Percentiles rank a stretch among this genome's conserved stretches.
These are phyloP conservation scores for Tricholoma matsutake DNA, from an alignment of 768 basidiomycete species.

Conservation along the genomic window DNA sequence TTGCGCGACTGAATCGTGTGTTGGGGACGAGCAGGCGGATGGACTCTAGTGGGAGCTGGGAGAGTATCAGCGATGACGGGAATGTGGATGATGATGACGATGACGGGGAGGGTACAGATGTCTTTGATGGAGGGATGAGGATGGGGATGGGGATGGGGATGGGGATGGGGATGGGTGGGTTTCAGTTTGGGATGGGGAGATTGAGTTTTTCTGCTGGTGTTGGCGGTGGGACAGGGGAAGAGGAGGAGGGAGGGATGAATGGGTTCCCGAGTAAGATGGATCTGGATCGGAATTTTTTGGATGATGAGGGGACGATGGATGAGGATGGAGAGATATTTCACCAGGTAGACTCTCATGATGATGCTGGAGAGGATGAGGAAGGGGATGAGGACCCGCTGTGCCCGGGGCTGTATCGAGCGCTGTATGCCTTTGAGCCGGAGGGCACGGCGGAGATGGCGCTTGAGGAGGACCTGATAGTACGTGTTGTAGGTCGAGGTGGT, in stretches of 20 bases:
- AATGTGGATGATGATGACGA: slow-evolving; percentile 14
- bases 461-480: slow-evolving; percentile 72
- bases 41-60: slow-evolving; percentile 7
- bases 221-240: slow-evolving; percentile 15
- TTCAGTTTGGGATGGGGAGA: neutral
- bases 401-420: slow-evolving; percentile 73
- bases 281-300: slow-evolving; percentile 46
- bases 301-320: slow-evolving; percentile 27
- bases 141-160: slow-evolving; percentile 13
- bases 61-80: slow-evolving; percentile 16
- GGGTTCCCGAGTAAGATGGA: slow-evolving; percentile 43
- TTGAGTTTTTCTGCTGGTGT: slow-evolving; percentile 7
- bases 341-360: slow-evolving; percentile 4
- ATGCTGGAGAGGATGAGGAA: slow-evolving; percentile 23
- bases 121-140: slow-evolving; percentile 26
- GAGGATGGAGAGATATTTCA: slow-evolving; percentile 19
- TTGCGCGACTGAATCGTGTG: slow-evolving; percentile 30
- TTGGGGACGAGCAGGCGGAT: slow-evolving; percentile 13
- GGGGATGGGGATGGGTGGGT: slow-evolving; percentile 10
- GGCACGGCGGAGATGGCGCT: slow-evolving; percentile 81
- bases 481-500: slow-evolving; percentile 70
- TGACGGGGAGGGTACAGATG: slow-evolving; percentile 23
- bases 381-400: slow-evolving; percentile 41
- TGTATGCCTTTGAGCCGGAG: slow-evolving; percentile 79
- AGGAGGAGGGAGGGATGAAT: slow-evolving; percentile 25